Evolutionary conservation across 2,329 filamentous ascomycete genomes (phyloP), one percentile per base, ranked within the genome.

Genomic region (Pestalotiopsis sp.): DNA sequence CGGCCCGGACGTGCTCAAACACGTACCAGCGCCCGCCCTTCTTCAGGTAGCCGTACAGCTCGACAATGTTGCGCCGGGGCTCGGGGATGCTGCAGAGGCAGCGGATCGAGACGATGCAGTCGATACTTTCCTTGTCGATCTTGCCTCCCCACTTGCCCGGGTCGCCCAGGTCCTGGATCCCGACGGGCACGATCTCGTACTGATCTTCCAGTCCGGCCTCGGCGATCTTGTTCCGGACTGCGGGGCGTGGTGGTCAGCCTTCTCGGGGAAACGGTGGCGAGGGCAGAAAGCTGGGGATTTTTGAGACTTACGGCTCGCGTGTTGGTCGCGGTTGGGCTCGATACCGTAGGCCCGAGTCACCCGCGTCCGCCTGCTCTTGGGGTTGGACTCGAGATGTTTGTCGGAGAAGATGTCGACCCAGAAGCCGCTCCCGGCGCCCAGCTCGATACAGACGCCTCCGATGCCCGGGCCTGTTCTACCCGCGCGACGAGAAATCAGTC

Each of bases 1-100:
- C 77, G 63, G 76, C 77, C 66, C 76, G 74, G 7, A 91, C 86
- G 72, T 91, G 89, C 79, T 91, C 89, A 71, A 85, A 90, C 1
- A 88, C 82, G 69, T 89, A 88, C 88, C 88, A 90, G 48, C 84
- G 79, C 0, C 89, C 89, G 4, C 89, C 89, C 4, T 86, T 84
- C 77, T 88, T 89, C 68, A 91, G 80, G 65, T 85, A 84, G 39
- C 80, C 77, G 75, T 89, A 90, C 38, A 91, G 76, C 70, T 85
- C 82, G 67, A 77, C 77, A 68, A 89, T 83, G 68, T 89, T 87
- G 71, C 79, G 78, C 72, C 86, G 79, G 3, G 87, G 88, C 3
- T 88, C 84, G 0, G 89, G 89, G 64, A 91, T 89, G 71, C 86
- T 87, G 80, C 89, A 91, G 39, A 91, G 80, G 66, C 88, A 89